Conservation (phyloP, 495 filamentous ascomycete genomes). For the Pseudotulostoma volvatum region DNA sequence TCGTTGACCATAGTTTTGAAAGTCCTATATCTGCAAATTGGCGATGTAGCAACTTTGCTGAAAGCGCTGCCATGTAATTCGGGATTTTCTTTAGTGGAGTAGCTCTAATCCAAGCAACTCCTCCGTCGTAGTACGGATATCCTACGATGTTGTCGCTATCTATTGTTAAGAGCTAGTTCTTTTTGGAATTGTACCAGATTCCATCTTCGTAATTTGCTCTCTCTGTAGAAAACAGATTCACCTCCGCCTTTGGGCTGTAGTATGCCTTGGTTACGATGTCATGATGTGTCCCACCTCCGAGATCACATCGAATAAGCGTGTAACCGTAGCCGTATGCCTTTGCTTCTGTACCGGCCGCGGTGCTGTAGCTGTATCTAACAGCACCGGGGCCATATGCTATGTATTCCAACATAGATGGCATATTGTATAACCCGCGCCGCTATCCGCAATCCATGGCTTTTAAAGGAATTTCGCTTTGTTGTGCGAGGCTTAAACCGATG, state of each 20-base stretch:
- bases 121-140: not conserved
- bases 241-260: not conserved
- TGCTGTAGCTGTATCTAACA: not conserved
- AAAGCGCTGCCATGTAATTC: not conserved
- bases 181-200: not conserved
- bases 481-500: not conserved
- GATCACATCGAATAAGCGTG: not conserved
- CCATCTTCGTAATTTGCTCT: not conserved
- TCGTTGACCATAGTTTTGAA: not conserved
- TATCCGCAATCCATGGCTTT: not conserved
- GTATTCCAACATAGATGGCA: not conserved
- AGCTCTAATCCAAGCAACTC: not conserved
- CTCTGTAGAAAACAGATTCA: not conserved
- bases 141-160: not conserved
- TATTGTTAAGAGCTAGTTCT: not conserved
- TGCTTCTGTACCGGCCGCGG: not conserved
- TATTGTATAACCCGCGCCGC: not conserved
- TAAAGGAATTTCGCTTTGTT: not conserved
- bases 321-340: not conserved
- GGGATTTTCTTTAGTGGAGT: not conserved
- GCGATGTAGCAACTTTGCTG: not conserved
- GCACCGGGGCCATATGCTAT: not conserved
- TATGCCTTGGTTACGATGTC: not conserved
- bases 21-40: not conserved
- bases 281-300: not conserved